Evolutionary conservation across 306 rosid genomes (phyloP), one percentile per base, ranked within the genome.

Genomic region (Alnus glutinosa): DNA sequence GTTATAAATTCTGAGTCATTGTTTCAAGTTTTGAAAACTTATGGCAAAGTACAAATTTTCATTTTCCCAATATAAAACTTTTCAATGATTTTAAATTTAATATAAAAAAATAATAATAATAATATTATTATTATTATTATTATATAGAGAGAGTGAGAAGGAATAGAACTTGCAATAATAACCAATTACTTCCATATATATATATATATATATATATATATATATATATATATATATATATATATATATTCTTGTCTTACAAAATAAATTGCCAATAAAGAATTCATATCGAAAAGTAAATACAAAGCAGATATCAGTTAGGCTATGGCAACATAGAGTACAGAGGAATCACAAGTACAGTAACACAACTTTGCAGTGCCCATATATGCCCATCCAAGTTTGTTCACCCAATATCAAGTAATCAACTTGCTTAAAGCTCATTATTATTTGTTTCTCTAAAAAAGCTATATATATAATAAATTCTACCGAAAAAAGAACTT

Each of bases 251-350:
- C 71, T 66, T n/a, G 36, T 37, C 46, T 37, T 37, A 66, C 71
- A 66, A 37, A 37, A 2, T 11, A 36, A 15, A 9, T 34, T 64
- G 55, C 75, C 18, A 47, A 80, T 37, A 71, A 70, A 30, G 76
- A 71, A 71, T 63, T 44, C 76, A 79, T 1, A 75, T 69, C 9
- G 32, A 50, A 42, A 66, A n/a, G 46, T 47, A 18, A 67, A 76
- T 72, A 73, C 57, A 19, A 39, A 62, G 19, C 48, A 71, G 12
- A 57, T 70, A 47, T 70, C 13, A 46, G 64, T 70, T 16, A 70
- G 74, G 54, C 47, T 47, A 59, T 50, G 47, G 62, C 61, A 70
- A 19, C 75, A 74, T 64, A 80, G 64, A 13, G 12, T 34, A 66
- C 30, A 74, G 30, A 81, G 78, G 30, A 54, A 34, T 61, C 23